Conservation (phyloP, 495 filamentous ascomycete species). For the Hyaloscypha bicolor region DNA sequence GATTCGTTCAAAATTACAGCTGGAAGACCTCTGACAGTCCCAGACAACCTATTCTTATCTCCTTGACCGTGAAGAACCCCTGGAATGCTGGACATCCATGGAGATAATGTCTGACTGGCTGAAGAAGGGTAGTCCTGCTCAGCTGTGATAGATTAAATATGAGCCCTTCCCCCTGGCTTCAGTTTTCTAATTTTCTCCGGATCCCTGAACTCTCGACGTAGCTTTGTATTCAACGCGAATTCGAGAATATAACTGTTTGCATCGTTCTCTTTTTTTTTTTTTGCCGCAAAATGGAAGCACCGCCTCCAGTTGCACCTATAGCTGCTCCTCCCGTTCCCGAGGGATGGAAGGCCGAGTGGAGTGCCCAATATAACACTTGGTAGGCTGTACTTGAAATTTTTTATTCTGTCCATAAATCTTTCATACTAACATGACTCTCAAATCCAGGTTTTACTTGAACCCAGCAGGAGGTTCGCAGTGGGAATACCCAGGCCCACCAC, state of each 20-base stretch:
- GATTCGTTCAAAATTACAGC: neutral
- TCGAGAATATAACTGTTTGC: neutral
- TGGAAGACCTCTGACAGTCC: neutral
- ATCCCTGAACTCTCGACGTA: neutral
- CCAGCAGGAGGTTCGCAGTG: neutral
- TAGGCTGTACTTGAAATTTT: neutral
- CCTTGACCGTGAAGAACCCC: neutral
- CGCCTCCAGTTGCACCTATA: neutral
- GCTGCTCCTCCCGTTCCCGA: neutral
- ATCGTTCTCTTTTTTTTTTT: neutral
- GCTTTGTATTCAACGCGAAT: neutral
- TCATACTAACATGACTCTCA: neutral
- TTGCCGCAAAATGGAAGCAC: neutral
- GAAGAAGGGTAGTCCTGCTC: neutral
- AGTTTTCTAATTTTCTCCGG: neutral
- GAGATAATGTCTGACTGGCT: neutral
- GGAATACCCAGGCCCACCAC: neutral
- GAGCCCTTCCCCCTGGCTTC: neutral
- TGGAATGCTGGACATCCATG: neutral
- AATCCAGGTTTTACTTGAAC: neutral
- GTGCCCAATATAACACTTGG: constrained; percentile 5
- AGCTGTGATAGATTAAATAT: neutral
- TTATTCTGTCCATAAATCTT: neutral
- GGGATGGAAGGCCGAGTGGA: constrained; percentile 2
- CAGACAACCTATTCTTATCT: neutral